Conservation (phyloP, 2,329 filamentous ascomycete genomes). For the Talaromyces amestolkiae region DNA sequence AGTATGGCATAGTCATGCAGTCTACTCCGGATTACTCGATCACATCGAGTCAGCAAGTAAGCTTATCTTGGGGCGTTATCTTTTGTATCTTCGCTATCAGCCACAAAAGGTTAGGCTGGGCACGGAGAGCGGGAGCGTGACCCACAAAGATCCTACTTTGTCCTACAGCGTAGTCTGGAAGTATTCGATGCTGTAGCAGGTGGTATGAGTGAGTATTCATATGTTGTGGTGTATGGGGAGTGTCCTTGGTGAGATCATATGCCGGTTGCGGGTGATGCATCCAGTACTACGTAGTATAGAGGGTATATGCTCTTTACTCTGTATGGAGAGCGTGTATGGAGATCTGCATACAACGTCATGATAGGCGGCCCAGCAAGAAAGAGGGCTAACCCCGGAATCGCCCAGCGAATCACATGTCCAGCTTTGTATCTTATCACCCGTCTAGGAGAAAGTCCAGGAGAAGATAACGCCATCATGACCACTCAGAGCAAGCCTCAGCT, state of each 20-base stretch:
- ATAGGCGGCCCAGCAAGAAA: slow-evolving; percentile 1
- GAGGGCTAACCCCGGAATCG: not conserved
- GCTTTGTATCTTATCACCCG: not conserved
- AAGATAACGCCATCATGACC: slow-evolving; percentile 7
- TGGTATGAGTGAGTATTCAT: not conserved
- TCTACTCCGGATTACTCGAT: slow-evolving; percentile 16
- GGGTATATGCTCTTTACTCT: not conserved
- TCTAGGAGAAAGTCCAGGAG: not conserved
- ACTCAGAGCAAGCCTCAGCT: not conserved
- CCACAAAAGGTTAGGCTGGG: not conserved
- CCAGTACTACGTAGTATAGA: not conserved
- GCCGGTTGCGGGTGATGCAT: not conserved
- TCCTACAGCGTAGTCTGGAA: too few relatives aligned
- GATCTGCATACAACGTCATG: slow-evolving; percentile 15
- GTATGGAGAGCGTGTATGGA: not conserved
- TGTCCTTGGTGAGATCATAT: not conserved
- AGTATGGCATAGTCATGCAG: too few relatives aligned
- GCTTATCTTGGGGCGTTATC: slow-evolving; percentile 11
- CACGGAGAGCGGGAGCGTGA: not conserved
- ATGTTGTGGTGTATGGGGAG: not conserved
- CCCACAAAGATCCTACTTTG: not conserved
- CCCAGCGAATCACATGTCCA: not conserved
- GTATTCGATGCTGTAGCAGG: not conserved
- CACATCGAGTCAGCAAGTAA: slow-evolving; percentile 20
- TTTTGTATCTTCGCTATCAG: not conserved